These are phyloP conservation scores for Apiosordaria backusii DNA, from an alignment of 495 filamentous ascomycete species.

Conservation along the genomic window DNA sequence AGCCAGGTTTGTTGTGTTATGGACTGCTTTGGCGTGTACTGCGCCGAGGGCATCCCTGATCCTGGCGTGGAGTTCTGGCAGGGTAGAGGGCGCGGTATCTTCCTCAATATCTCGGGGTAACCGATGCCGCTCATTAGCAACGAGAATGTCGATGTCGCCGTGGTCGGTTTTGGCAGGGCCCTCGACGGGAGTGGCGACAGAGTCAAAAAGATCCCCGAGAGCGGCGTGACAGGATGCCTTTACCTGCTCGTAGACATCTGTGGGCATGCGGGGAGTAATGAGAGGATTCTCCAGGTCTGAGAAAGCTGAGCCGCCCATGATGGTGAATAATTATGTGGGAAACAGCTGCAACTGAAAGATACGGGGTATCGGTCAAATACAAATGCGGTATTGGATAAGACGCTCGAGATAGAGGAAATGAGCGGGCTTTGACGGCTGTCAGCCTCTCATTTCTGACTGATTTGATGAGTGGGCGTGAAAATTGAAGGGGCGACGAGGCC, in stretches of 20 bases:
- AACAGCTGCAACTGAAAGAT: not conserved
- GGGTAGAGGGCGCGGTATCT: constrained; percentile 1
- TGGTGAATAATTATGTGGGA: not conserved
- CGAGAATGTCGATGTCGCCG: constrained; percentile 61
- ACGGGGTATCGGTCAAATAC: not conserved
- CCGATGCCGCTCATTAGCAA: constrained; percentile 37
- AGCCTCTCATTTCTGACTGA: not conserved
- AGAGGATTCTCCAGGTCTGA: constrained; percentile 39
- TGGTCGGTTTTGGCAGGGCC: constrained; percentile 53
- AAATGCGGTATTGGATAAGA: no score
- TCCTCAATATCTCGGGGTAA: constrained; percentile 18
- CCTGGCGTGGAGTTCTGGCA: constrained; percentile 14
- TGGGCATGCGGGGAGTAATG: constrained; percentile 56
- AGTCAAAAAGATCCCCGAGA: constrained; percentile 45
- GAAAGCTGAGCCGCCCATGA: constrained; percentile 61
- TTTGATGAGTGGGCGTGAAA: not conserved
- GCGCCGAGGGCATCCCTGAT: constrained; percentile 34
- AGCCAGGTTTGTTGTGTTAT: constrained; percentile 40
- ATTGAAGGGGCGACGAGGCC: not conserved
- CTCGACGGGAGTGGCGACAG: constrained; percentile 50
- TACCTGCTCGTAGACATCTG: constrained; percentile 44
- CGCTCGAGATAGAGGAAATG: not conserved
- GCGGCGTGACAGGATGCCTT: constrained; percentile 36
- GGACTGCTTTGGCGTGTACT: constrained; percentile 25
- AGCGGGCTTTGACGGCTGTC: not conserved